Evolutionary conservation across 1,139 yeast species (phyloP).

Genomic region (Magnusiomyces ingens): DNA sequence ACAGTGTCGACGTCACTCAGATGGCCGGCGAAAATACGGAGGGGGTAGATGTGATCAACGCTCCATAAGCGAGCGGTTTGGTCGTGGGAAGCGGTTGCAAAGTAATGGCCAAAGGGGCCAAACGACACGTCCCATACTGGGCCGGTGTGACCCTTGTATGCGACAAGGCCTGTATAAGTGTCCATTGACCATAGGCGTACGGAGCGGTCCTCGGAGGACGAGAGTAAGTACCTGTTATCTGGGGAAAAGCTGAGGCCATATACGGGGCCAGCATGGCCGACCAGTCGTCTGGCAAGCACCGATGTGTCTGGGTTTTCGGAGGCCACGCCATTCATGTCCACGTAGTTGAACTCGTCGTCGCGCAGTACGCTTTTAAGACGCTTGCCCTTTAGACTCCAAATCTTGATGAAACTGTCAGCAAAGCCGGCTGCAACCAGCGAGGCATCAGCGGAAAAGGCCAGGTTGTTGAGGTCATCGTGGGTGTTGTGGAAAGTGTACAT

Average conservation of each 20-base stretch:
- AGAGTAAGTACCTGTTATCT: constrained; percentile 71
- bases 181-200: constrained; percentile 93
- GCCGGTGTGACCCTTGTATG: constrained; percentile 93
- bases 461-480: constrained; percentile 73
- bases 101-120: constrained; percentile 93
- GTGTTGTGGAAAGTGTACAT: constrained; percentile 98
- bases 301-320: constrained; percentile 12
- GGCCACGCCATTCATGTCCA: constrained; percentile 23
- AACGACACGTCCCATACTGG: constrained; percentile 98
- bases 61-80: constrained; percentile 98
- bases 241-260: constrained; percentile 89
- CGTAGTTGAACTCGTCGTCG: constrained; percentile 39
- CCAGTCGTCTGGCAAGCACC: constrained; percentile 47
- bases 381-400: constrained; percentile 91
- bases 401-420: constrained; percentile 79
- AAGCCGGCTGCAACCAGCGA: constrained; percentile 90
- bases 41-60: constrained; percentile 93
- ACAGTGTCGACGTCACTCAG: constrained; percentile 94
- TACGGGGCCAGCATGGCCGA: constrained; percentile 94
- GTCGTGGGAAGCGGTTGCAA: constrained; percentile 95
- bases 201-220: constrained; percentile 87
- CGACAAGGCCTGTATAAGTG: constrained; percentile 79
- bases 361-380: constrained; percentile 63
- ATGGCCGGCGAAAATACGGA: constrained; percentile 95
- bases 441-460: constrained; percentile 82